phyloP scores from a whole-genome alignment of 2,329 filamentous ascomycete genomes.

The Colletotrichum orbiculare region DNA sequence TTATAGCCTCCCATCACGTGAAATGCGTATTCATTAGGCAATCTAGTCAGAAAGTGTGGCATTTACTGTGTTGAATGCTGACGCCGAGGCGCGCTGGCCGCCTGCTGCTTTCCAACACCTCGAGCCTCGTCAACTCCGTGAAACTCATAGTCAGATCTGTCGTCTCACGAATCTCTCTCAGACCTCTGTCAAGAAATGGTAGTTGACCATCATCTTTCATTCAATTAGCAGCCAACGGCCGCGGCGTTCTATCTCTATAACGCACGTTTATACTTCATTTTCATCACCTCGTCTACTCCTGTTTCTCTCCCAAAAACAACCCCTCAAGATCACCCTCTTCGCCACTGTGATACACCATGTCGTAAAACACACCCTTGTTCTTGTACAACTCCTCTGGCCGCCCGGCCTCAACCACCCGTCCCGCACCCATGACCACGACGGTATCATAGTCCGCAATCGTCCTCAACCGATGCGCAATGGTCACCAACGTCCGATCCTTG shows the following conservation, averaged over 20 bases:
- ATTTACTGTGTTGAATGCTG: no score
- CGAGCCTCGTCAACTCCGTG: no score
- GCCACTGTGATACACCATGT: constrained; percentile 67
- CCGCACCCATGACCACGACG: constrained; percentile 67
- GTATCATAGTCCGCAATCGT: constrained; percentile 74
- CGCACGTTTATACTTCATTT: neutral
- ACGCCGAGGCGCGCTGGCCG: no score
- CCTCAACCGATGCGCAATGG: constrained; percentile 76
- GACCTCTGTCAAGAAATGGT: no score
- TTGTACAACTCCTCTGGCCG: constrained; percentile 59
- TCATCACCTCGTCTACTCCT: neutral
- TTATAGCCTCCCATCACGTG: no score
- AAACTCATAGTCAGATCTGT: no score
- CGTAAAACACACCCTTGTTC: constrained; percentile 59
- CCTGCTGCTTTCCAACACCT: no score
- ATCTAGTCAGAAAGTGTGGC: no score
- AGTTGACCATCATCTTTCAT: no score
- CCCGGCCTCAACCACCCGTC: constrained; percentile 64
- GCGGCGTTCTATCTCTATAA: neutral
- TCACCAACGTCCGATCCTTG: constrained; percentile 63
- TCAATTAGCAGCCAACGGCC: no score
- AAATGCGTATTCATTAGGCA: no score
- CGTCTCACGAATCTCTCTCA: no score
- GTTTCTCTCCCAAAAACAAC: constrained; percentile 42
- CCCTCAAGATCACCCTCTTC: constrained; percentile 59